Evolutionary conservation across 2,329 filamentous ascomycete species (phyloP), one percentile per base, ranked within the genome.

Genomic region (Fusarium sp.): DNA sequence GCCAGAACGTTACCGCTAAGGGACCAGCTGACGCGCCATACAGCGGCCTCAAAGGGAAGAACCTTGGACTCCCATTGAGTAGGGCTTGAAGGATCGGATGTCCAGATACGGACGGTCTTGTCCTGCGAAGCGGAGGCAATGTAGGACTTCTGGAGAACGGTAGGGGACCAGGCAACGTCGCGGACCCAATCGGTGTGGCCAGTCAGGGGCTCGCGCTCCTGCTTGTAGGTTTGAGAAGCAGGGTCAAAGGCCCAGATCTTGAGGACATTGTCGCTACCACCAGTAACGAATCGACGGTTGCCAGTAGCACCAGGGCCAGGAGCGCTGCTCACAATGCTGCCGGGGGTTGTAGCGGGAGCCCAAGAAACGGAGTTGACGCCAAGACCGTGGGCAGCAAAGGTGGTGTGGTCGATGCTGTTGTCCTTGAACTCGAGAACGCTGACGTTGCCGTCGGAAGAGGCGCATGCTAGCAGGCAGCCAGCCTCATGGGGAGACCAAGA

Each of bases 11-110:
- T 99, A 55, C 96, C 96, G 81, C 94, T 97, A 78, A 98, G 85
- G 76, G 94, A 97, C 96, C 96, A 99, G 86, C 94, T 98, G 47
- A 98, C 96, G 59, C 96, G 90, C 96, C 96, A 99, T 63, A 97
- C 88, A 49, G 95, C 91, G 7, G 92, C 90, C 67, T 98, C 95
- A 75, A 99, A 97, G 76, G 91, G 89, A 71, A 99, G 87, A 43
- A 92, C 89, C 81, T 97, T 96, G 81, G 89, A 91, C 63, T 91
- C 89, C 96, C 96, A 99, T 76, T 93, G 89, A 25, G 87, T 88
- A 18, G 89, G 84, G 77, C 86, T 88, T 63, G 79, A 75, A 11
- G 79, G 74, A 75, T 94, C 91, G 29, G 88, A 91, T 12, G 95
- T 98, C 96, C 96, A 99, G 83, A 99, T 98, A 73, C 94, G 90